Evolutionary conservation across 768 basidiomycete genomes (phyloP).

Genomic region (Naganishia vishniacii): DNA sequence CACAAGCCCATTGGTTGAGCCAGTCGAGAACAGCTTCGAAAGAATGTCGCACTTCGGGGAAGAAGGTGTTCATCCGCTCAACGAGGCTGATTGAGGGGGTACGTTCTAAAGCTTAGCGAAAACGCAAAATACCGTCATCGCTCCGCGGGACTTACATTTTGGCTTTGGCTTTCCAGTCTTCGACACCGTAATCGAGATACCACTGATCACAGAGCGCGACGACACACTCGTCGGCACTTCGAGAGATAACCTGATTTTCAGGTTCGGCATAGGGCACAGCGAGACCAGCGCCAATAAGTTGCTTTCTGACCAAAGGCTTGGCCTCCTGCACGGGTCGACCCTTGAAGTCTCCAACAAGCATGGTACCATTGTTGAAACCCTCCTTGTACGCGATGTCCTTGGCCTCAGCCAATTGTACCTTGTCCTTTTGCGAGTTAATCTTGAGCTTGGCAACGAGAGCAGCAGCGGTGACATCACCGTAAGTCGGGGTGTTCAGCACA

Average conservation of each 20-base stretch:
- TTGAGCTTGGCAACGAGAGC: conserved; percentile 79
- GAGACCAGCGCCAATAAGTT: conserved; percentile 68
- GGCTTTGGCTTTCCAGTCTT: conserved; percentile 75
- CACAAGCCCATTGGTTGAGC: conserved; percentile 98
- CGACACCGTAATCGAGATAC: conserved; percentile 96
- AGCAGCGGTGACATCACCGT: conserved; percentile 83
- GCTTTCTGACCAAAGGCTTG: conserved; percentile 77
- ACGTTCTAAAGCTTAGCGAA: too few species aligned
- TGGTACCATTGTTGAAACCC: conserved; percentile 90
- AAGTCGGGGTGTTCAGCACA: conserved; percentile 80
- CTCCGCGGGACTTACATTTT: conserved; percentile 61
- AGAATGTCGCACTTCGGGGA: conserved; percentile 79
- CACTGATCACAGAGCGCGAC: conserved; percentile 98
- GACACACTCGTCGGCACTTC: conserved; percentile 94
- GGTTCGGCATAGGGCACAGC: conserved; percentile 94
- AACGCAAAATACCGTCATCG: too few species aligned
- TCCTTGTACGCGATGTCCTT: conserved; percentile 98
- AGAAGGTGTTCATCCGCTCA: conserved; percentile 81
- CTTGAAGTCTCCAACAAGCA: conserved; percentile 86
- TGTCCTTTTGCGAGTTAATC: conserved; percentile 91
- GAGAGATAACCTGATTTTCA: conserved; percentile 78
- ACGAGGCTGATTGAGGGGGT: conserved; percentile 69
- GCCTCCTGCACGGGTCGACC: conserved; percentile 84
- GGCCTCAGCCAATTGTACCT: conserved; percentile 85
- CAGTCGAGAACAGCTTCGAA: conserved; percentile 89